Percentiles rank a stretch among this genome's conserved stretches.
These are phyloP conservation scores for Puccinia coronata DNA, from an alignment of 1,284 basidiomycete genomes.

Conservation along the genomic window DNA sequence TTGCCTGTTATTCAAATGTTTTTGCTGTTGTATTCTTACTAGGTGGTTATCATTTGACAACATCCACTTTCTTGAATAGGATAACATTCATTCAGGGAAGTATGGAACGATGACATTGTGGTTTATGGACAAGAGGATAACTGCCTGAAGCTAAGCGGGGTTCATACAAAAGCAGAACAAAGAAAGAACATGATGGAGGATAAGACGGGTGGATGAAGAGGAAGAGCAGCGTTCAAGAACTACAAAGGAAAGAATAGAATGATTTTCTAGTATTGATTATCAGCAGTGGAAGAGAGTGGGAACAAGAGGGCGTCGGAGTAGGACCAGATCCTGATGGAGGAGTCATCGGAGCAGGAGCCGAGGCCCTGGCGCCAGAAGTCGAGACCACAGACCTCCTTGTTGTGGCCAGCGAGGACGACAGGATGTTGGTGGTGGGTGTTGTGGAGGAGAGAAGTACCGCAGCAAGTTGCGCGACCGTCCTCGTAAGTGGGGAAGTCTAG, in stretches of 20 bases:
- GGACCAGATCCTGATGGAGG: conserved; percentile 21
- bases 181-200: neutral
- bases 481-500: no score
- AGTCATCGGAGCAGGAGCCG: conserved; percentile 37
- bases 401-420: neutral
- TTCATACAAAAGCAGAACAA: neutral
- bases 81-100: no score
- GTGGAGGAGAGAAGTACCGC: neutral
- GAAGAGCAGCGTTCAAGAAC: no score
- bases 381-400: conserved; percentile 30
- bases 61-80: no score
- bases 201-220: neutral
- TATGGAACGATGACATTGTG: no score
- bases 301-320: conserved; percentile 1
- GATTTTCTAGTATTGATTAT: no score
- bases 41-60: no score
- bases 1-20: no score
- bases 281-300: neutral
- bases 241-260: no score
- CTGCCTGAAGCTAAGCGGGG: neutral
- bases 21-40: no score
- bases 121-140: neutral
- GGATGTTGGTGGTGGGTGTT: no score
- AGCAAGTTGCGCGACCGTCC: neutral
- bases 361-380: conserved; percentile 27